Base-by-base conservation (phyloP, 345 rosid species). In the Laguncularia racemosa region DNA sequence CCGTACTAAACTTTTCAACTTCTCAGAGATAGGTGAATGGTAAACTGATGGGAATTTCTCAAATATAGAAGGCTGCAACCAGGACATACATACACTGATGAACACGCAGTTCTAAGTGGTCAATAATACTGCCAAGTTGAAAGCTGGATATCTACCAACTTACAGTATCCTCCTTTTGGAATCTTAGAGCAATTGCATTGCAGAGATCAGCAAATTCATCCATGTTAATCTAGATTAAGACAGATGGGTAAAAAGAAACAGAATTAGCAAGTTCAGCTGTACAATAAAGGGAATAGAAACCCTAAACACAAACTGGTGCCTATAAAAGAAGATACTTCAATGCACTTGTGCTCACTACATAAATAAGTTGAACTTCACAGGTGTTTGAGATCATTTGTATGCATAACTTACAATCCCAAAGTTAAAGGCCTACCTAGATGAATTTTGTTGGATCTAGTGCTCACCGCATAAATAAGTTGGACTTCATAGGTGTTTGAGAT, bases 141-240 rank as follows among this genome's bases (percentile, higher is more conserved):
- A 28, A 51, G 26, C 56, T 64, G 52, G 51, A 59, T 58, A 52
- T 64, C 52, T 52, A 46, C 43, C 16, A 47, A 87, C 97, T 85
- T 72, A 93, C 99, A 53, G 66, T 63, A 65, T 89, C 96, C 80
- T 89, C 99, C 76, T 89, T 93, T 50, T 79, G 85, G 65, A 93
- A 93, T 67, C 91, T 81, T 56, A 89, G 71, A 48, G 88, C 97
- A 72, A 93, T 93, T 64, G 99, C 99, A 60, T 87, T 84, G 77
- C 99, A 89, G 58, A 93, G 92, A 50, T 93, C 99, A 65, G 80
- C 57, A 64, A 93, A 93, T 81, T 93, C 99, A 58, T 76, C 95
- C 74, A 72, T 71, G 76, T 87, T 85, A 60, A 93, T 89, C 99
- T 93, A 65, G 60, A 73, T 61, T n/a, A 53, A 57, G 50, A 52